A percentile compares a stretch with the other conserved stretches of the same genome.
phyloP scores from a whole-genome alignment of 2,329 filamentous ascomycete genomes.

The Leptoxyphium fumago region DNA sequence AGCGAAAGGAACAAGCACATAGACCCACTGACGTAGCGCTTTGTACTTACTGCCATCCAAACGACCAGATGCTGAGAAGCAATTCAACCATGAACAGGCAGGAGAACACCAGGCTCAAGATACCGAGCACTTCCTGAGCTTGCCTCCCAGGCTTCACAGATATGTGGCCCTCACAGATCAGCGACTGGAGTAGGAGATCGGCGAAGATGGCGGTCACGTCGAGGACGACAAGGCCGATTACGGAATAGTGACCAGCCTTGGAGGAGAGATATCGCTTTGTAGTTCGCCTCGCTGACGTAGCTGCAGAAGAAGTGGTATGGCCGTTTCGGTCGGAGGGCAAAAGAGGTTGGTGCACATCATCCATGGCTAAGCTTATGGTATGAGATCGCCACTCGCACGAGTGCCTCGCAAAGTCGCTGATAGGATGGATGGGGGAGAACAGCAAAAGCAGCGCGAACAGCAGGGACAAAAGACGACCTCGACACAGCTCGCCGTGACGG shows the following conservation, averaged over 20 bases:
- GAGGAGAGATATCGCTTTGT: constrained; percentile 28
- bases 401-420: no score
- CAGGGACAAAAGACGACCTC: no score
- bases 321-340: constrained; percentile 4
- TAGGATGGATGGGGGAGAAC: no score
- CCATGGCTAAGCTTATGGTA: not conserved
- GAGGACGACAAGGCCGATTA: constrained; percentile 34
- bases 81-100: constrained; percentile 52
- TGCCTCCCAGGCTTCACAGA: constrained; percentile 12
- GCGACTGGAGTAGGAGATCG: constrained; percentile 36
- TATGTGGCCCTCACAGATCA: constrained; percentile 30
- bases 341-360: constrained; percentile 4
- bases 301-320: not conserved
- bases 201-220: constrained; percentile 39
- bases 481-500: no score
- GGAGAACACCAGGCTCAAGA: constrained; percentile 44
- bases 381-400: no score
- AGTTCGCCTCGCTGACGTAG: constrained; percentile 7
- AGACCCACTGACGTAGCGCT: no score
- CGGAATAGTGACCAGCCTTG: constrained; percentile 34
- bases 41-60: constrained; percentile 40
- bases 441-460: no score
- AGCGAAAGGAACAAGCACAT: constrained; percentile 1
- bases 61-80: constrained; percentile 43
- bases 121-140: constrained; percentile 31